A percentile compares a stretch with the other conserved stretches of the same genome.
phyloP scores from a whole-genome alignment of 805 yeast genomes.

The Myxozyma monticola region DNA sequence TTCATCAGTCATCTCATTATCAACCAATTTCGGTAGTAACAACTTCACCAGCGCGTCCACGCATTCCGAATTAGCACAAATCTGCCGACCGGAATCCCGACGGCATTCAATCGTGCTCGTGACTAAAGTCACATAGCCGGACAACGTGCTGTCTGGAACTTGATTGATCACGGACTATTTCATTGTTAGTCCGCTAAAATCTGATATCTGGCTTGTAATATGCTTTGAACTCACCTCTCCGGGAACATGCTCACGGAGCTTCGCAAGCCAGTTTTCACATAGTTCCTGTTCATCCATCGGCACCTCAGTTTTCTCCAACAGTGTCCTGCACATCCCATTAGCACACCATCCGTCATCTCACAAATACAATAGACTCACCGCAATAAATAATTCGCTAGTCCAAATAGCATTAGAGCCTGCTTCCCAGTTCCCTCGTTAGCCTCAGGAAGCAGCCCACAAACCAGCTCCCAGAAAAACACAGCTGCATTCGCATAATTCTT shows the following conservation, averaged over 20 bases:
- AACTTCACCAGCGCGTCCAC: neutral
- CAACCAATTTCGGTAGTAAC: conserved; percentile 8
- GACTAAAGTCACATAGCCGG: no score
- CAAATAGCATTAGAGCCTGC: conserved; percentile 5
- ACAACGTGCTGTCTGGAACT: no score
- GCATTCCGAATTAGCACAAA: neutral
- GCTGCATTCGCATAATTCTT: neutral
- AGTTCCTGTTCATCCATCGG: conserved; percentile 7
- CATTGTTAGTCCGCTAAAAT: no score
- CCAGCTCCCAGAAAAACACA: conserved; percentile 14
- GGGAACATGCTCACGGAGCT: neutral
- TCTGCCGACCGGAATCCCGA: neutral
- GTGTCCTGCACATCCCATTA: conserved; percentile 1
- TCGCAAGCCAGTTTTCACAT: neutral
- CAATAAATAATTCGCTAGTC: conserved; percentile 9
- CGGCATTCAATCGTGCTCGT: no score
- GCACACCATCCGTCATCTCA: no score
- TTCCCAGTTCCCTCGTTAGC: conserved; percentile 1
- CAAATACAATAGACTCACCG: neutral
- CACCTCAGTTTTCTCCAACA: neutral
- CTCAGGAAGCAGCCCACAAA: conserved; percentile 2
- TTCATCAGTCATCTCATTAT: neutral
- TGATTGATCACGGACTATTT: no score
- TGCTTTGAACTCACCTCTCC: conserved; percentile 7
- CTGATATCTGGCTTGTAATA: no score